phyloP scores from a whole-genome alignment of 192 early-diverging fungal species.

The Coemansia sp. region DNA sequence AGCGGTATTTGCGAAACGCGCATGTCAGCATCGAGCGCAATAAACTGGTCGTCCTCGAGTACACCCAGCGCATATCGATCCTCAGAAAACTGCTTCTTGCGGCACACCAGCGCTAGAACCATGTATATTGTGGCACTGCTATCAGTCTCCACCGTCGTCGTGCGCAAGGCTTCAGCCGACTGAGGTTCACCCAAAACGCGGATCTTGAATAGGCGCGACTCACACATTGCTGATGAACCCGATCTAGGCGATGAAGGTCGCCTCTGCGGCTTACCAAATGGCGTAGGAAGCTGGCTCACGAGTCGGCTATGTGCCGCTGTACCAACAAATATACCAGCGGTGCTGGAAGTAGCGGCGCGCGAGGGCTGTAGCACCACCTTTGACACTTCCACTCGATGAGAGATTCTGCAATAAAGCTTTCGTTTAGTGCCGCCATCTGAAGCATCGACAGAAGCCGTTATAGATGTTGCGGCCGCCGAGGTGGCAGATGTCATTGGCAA shows the following conservation, averaged over 20 bases:
- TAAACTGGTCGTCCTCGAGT: constrained; percentile 70
- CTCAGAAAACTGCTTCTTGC: constrained; percentile 82
- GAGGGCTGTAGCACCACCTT: constrained; percentile 41
- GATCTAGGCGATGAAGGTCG: neutral
- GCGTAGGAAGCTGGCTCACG: neutral
- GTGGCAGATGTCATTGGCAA: neutral
- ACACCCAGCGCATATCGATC: constrained; percentile 83
- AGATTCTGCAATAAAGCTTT: constrained; percentile 11
- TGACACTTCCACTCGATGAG: constrained; percentile 25
- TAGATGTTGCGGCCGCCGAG: neutral
- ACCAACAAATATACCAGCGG: constrained; percentile 45
- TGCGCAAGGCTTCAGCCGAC: constrained; percentile 74
- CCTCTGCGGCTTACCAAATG: constrained; percentile 7
- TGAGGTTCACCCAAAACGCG: constrained; percentile 27
- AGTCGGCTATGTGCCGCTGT: constrained; percentile 3
- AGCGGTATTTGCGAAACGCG: constrained; percentile 63
- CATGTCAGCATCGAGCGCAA: constrained; percentile 78
- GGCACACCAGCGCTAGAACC: constrained; percentile 83
- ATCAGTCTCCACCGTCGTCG: constrained; percentile 82
- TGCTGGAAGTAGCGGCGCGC: constrained; percentile 35
- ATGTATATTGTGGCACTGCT: constrained; percentile 72
- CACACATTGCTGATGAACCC: constrained; percentile 5
- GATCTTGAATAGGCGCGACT: constrained; percentile 33
- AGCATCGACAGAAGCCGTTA: neutral
- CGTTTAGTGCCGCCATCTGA: neutral